Conservation (phyloP, 495 filamentous ascomycete species). For the Penicillium ucsense region DNA sequence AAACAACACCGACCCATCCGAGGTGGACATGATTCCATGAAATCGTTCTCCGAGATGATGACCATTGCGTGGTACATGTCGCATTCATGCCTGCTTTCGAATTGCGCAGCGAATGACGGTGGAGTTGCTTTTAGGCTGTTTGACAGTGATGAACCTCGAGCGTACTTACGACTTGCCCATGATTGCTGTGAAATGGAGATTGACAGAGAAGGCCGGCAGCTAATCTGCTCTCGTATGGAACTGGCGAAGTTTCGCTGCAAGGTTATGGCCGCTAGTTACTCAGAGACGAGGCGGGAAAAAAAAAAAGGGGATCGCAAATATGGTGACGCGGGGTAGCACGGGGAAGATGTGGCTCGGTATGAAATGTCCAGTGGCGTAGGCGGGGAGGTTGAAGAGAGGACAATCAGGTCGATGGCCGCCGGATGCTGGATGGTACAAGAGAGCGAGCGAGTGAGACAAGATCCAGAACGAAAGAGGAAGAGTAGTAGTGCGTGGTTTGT, state of each 20-base stretch:
- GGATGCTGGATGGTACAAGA: no score
- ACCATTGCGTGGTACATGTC: no score
- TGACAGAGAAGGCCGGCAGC: background rate
- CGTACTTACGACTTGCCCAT: constrained; percentile 40
- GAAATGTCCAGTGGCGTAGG: constrained; percentile 9
- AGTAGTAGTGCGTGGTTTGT: no score
- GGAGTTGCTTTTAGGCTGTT: no score
- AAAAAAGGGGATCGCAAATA: background rate
- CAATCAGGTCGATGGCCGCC: background rate
- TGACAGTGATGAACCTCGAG: background rate
- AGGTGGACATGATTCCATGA: background rate
- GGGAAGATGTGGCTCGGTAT: constrained; percentile 10
- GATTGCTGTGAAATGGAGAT: constrained; percentile 9
- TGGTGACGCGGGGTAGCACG: constrained; percentile 18
- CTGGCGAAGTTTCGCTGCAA: background rate
- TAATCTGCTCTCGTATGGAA: constrained; percentile 2
- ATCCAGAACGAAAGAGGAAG: no score
- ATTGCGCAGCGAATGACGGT: no score
- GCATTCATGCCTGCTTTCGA: no score
- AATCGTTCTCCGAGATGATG: no score
- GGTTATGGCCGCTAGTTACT: background rate
- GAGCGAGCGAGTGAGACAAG: no score
- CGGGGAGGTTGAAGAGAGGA: background rate
- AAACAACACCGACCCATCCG: background rate
- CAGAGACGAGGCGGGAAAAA: background rate